These are phyloP conservation scores for Termitomyces titanicus DNA, from an alignment of 768 basidiomycete genomes.

Conservation along the genomic window DNA sequence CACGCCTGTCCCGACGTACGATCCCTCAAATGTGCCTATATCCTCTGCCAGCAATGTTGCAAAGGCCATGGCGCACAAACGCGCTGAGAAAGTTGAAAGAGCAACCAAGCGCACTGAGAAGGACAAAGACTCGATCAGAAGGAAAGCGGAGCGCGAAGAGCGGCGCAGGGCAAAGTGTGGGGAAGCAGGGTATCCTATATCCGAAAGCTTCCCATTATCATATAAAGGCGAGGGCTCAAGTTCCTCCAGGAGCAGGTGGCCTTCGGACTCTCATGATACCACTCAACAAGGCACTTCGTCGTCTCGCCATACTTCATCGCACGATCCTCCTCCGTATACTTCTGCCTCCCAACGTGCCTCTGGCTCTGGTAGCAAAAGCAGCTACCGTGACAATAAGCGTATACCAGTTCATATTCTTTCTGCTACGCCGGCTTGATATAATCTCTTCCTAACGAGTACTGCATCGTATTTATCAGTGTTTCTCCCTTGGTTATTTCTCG, in stretches of 20 bases:
- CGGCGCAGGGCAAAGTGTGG: background rate
- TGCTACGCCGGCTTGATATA: background rate
- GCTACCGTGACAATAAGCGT: background rate
- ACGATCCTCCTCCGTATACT: constrained; percentile 8
- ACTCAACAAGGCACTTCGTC: constrained; percentile 1
- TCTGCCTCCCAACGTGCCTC: constrained; percentile 10
- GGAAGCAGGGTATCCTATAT: background rate
- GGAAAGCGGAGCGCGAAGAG: constrained; percentile 6
- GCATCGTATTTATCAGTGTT: background rate
- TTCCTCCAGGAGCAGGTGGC: constrained; percentile 2
- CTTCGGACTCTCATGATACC: background rate
- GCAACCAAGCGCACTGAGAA: constrained; percentile 1
- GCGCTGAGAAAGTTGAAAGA: constrained; percentile 23
- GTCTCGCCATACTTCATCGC: constrained; percentile 8
- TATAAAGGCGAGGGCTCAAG: background rate
- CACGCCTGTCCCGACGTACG: constrained; percentile 18
- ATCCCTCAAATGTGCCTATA: background rate
- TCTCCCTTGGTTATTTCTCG: constrained; percentile 7
- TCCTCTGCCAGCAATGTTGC: constrained; percentile 54
- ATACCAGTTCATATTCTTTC: background rate
- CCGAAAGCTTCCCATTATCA: background rate
- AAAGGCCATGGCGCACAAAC: constrained; percentile 34
- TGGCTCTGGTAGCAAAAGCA: constrained; percentile 7
- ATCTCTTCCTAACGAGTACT: background rate
- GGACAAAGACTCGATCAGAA: constrained; percentile 6